These are phyloP conservation scores for Umbellularia californica DNA, from an alignment of 164 flowering plant genomes.

Conservation along the genomic window DNA sequence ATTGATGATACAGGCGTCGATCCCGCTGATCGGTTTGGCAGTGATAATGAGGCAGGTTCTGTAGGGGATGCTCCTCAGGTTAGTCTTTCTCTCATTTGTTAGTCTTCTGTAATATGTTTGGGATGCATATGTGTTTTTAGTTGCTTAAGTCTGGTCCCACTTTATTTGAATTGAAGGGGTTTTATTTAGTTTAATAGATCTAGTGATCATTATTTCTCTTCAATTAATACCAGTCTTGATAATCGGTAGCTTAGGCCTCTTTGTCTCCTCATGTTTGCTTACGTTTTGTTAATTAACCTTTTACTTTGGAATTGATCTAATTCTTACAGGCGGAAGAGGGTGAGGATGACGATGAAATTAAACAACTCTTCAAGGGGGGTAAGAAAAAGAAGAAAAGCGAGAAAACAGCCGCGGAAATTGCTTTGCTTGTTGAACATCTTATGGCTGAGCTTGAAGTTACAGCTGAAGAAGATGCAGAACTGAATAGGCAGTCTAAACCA, in stretches of 20 bases:
- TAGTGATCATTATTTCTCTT: not conserved
- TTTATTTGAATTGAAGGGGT: not conserved
- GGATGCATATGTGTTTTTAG: too few species aligned
- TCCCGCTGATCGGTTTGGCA: constrained; percentile 65
- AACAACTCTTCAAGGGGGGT: constrained; percentile 66
- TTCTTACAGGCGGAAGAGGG: constrained; percentile 72
- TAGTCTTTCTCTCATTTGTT: not conserved
- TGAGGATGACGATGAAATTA: constrained; percentile 80
- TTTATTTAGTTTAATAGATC: not conserved
- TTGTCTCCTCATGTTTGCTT: not conserved
- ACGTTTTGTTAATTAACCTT: too few species aligned
- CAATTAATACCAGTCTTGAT: not conserved
- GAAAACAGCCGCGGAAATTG: constrained; percentile 84
- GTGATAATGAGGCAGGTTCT: constrained; percentile 57
- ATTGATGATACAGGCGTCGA: constrained; percentile 92
- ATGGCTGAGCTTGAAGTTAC: constrained; percentile 97
- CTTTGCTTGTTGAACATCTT: constrained; percentile 75
- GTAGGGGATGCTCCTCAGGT: constrained; percentile 80
- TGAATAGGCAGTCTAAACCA: constrained; percentile 79
- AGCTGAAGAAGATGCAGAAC: constrained; percentile 90
- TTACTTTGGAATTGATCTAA: not conserved
- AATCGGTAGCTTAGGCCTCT: not conserved
- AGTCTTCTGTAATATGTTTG: too few species aligned
- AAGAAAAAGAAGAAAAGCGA: constrained; percentile 91
- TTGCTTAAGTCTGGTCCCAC: not conserved